Evolutionary conservation across 345 rosid genomes (phyloP), one percentile per base, ranked within the genome.

Genomic region (Heritiera fomes): DNA sequence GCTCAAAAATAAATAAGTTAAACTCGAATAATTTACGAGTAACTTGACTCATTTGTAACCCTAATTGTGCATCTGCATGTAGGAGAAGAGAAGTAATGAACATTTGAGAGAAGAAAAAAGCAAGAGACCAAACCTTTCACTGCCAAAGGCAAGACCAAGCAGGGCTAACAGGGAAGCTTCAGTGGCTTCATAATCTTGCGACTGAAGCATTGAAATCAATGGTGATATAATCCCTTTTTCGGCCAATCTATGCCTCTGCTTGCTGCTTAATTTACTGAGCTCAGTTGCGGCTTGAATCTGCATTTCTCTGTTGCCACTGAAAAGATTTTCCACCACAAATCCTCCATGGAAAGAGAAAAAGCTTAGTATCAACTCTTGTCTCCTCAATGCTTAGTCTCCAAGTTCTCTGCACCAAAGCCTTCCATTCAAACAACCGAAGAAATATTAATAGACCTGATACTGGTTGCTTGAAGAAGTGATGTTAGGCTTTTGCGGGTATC

Each of bases 91-190:
- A 5, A 38, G 34, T 8, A 40, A 58, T 5, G 20, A 28, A 45
- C 13, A 43, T 67, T 15, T 49, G 15, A 23, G 20, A 20, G 41
- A 47, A 41, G 41, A 47, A 41, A 4, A 8, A 28, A 77, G 11
- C 23, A 14, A n/a, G 13, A 71, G 45, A 43, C 45, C 79, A 17
- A 34, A 94, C 98, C 95, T 80, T 88, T 94, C 98, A 68, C 94
- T 93, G 84, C 97, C 98, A 79, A 87, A 94, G 77, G 95, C 94
- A 71, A 92, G 93, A 77, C 90, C 88, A 69, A 95, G 98, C 77
- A 92, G 79, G 73, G 94, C 93, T 53, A 88, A 82, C 18, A 95
- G 88, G 53, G 97, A 83, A 81, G 92, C 93, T 85, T 95, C 90
- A 73, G 81, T 84, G 85, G 94, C 87, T 79, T 87, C 83, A 73